phyloP scores from a whole-genome alignment of 2,329 filamentous ascomycete species.

The Trichophyton equinum region DNA sequence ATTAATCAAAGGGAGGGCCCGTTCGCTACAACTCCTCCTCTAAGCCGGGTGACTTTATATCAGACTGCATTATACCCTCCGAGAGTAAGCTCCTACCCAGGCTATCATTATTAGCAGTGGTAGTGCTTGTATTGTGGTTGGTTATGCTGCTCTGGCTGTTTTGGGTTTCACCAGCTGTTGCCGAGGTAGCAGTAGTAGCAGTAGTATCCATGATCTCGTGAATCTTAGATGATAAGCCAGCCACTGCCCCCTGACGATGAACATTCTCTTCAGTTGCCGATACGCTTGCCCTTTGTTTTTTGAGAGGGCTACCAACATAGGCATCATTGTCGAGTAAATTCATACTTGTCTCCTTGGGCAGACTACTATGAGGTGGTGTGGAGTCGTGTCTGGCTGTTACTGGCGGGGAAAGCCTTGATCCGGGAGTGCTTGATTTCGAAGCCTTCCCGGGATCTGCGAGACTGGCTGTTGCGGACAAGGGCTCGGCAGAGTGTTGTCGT shows the following conservation, averaged over 20 bases:
- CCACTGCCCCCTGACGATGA: conserved; percentile 30
- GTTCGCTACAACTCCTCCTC: conserved; percentile 9
- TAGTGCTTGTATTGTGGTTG: not conserved
- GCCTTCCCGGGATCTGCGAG: conserved; percentile 26
- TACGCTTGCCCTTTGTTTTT: conserved; percentile 36
- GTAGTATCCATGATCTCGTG: conserved; percentile 23
- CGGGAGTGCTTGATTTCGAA: conserved; percentile 31
- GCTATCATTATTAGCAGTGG: not conserved
- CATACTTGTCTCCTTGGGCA: conserved; percentile 11
- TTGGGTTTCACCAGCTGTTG: not conserved
- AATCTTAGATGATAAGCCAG: conserved; percentile 28
- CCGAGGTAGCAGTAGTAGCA: not conserved
- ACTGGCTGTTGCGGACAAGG: conserved; percentile 28
- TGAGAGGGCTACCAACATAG: conserved; percentile 35
- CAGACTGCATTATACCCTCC: conserved; percentile 6
- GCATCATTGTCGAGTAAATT: conserved; percentile 21
- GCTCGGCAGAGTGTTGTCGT: conserved; percentile 52
- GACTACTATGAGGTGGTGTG: conserved; percentile 22
- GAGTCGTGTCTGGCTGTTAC: conserved; percentile 21
- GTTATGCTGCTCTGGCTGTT: not conserved
- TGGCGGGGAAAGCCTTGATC: conserved; percentile 27
- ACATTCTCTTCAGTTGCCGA: conserved; percentile 31
- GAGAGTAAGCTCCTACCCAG: not conserved
- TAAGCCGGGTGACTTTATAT: conserved; percentile 4
- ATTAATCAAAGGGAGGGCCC: not conserved